Evolutionary conservation across 169 alveolate genomes (phyloP).

Genomic region (Plasmodium falciparum): DNA sequence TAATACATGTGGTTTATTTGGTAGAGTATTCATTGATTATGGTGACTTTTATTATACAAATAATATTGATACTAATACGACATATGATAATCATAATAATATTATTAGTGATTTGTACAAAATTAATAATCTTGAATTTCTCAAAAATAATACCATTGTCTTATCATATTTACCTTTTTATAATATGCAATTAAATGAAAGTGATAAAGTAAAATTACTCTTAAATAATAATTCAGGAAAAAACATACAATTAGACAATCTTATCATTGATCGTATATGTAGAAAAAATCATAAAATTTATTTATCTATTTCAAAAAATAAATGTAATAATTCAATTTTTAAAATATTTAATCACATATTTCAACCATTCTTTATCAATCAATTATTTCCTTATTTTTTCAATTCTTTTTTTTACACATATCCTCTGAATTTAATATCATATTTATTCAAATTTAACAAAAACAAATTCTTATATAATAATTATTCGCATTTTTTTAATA

Average conservation of each 20-base stretch:
- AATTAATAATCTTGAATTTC: conserved; percentile 42
- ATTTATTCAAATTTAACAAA: too few species aligned
- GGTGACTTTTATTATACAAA: conserved; percentile 41
- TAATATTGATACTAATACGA: not conserved
- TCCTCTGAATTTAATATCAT: too few species aligned
- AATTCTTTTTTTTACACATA: too few species aligned
- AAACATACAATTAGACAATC: not conserved
- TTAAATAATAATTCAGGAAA: not conserved
- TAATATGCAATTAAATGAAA: conserved; percentile 29
- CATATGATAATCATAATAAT: not conserved
- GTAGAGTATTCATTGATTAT: conserved; percentile 53
- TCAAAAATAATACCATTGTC: conserved; percentile 1
- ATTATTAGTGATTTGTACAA: conserved; percentile 10
- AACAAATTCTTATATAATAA: too few species aligned
- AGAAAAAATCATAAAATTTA: conserved; percentile 13
- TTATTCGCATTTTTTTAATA: not conserved
- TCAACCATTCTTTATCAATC: too few species aligned
- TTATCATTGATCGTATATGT: conserved; percentile 21
- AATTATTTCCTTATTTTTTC: too few species aligned
- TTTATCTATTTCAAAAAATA: conserved; percentile 16
- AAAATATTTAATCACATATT: too few species aligned
- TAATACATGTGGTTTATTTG: conserved; percentile 71
- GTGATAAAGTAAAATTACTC: conserved; percentile 5
- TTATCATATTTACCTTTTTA: conserved; percentile 33
- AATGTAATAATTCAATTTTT: too few species aligned